phyloP scores from a whole-genome alignment of 2,329 filamentous ascomycete species.

The Trichoderma pleuroti region DNA sequence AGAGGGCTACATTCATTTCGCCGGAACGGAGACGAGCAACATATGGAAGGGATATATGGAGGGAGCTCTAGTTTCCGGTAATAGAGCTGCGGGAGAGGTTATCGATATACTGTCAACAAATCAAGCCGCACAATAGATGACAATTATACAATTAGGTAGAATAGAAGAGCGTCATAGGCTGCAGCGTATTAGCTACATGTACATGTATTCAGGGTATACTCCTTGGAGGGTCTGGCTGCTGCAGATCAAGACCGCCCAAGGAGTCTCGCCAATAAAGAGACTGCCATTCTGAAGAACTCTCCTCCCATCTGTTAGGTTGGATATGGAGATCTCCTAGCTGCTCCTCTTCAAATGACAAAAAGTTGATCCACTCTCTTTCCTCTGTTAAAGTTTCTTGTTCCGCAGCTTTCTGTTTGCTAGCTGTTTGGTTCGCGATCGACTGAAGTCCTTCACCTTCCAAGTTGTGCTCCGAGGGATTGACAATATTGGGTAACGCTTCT shows the following conservation, averaged over 20 bases:
- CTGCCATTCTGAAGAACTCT: not conserved
- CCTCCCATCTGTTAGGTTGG: not conserved
- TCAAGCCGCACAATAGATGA: not conserved
- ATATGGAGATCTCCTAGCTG: not conserved
- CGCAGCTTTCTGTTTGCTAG: not conserved
- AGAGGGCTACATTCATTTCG: constrained; percentile 45
- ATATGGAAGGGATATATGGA: constrained; percentile 54
- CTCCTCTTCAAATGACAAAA: not conserved
- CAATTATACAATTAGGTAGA: not conserved
- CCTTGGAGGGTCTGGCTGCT: not conserved
- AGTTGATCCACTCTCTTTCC: not conserved
- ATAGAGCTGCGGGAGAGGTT: constrained; percentile 43
- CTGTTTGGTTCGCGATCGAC: not conserved
- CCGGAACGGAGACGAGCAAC: constrained; percentile 45
- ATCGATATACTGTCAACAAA: constrained; percentile 21
- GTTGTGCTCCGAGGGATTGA: not conserved
- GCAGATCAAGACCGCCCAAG: not conserved
- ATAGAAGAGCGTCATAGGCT: not conserved
- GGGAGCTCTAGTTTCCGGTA: constrained; percentile 44
- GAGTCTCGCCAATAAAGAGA: constrained; percentile 2
- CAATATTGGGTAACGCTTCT: no score
- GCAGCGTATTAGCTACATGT: not conserved
- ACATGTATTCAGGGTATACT: not conserved
- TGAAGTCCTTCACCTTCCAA: not conserved
- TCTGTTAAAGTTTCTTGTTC: not conserved